phyloP scores from a whole-genome alignment of 495 filamentous ascomycete species.

The Aspergillus steynii region DNA sequence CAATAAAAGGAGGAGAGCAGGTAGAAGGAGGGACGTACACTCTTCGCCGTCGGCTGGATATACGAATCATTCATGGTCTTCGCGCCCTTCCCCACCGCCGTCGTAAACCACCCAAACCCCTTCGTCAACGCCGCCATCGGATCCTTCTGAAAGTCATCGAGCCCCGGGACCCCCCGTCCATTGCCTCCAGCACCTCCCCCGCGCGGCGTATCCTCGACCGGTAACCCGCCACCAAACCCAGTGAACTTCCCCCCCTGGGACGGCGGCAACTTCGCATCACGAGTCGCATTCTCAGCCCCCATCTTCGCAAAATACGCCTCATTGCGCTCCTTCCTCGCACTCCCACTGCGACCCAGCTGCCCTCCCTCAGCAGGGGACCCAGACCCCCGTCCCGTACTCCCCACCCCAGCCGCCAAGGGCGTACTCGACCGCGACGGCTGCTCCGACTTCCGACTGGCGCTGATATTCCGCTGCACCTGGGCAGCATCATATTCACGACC shows the following conservation, averaged over 20 bases:
- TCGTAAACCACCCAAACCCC: conserved; percentile 91
- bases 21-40: conserved; percentile 55
- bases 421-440: conserved; percentile 37
- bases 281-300: conserved; percentile 75
- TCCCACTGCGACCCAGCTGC: conserved; percentile 24
- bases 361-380: conserved; percentile 35
- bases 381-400: conserved; percentile 30
- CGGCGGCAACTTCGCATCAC: conserved; percentile 73
- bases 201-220: conserved; percentile 19
- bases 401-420: conserved; percentile 21
- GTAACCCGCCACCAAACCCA: conserved; percentile 80
- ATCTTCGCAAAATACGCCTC: conserved; percentile 88
- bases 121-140: conserved; percentile 86
- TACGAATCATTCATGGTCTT: conserved; percentile 87
- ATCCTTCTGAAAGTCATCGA: conserved; percentile 88
- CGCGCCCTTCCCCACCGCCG: conserved; percentile 79
- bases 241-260: conserved; percentile 88
- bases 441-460: conserved; percentile 35
- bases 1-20: no score
- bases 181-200: conserved; percentile 17
- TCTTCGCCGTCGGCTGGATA: conserved; percentile 86
- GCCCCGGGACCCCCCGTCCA: conserved; percentile 48
- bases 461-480: conserved; percentile 59
- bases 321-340: conserved; percentile 62
- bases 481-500: conserved; percentile 82